Base-by-base conservation (phyloP, 116 monocot genomes). In the Trichopus zeylanicus region DNA sequence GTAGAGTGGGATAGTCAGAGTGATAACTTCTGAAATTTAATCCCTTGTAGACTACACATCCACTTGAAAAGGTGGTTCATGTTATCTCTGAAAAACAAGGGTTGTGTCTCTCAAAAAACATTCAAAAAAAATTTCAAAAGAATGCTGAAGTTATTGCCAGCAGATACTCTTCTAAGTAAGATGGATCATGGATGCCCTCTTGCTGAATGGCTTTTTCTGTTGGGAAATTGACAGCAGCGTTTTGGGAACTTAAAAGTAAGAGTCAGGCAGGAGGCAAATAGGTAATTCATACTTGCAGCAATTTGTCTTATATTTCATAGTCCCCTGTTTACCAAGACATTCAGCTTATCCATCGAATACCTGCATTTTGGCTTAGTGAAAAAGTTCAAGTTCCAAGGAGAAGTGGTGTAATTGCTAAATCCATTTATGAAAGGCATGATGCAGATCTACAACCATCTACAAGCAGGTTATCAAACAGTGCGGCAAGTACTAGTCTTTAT, bases 381-480 rank as follows among this genome's bases (percentile, higher is more conserved):
- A 81, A 74, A 57, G 34, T 10, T 48, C 28, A 28, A 11, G 55
- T 31, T 32, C 26, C 31, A 48, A 67, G 61, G 53, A 70, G 68
- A 57, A 46, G 21, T 70, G 58, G 23, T 55, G 25, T 57, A 29
- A 28, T 10, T 5, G 16, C 56, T 51, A 35, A 35, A 56, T 28
- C 71, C 23, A 47, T 56, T 26, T 66, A 70, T 71, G 64, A 26
- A 53, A 80, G 46, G 48, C 42, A 58, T 13, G 69, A 56, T 61
- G 59, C 6, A 60, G 31, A 46, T 55, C 13, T 25, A 38, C 54
- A 13, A 7, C 37, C 46, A 60, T 31, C 63, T 61, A 16, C 32
- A 4, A 74, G 46, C 63, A 70, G 89, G 78, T 82, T 55, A 48
- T 42, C 35, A 16, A 38, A 21, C 20, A 29, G n/a, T 65, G n/a